Conservation (phyloP, 305 asterid genomes). For the Solanum aculeatissimum region DNA sequence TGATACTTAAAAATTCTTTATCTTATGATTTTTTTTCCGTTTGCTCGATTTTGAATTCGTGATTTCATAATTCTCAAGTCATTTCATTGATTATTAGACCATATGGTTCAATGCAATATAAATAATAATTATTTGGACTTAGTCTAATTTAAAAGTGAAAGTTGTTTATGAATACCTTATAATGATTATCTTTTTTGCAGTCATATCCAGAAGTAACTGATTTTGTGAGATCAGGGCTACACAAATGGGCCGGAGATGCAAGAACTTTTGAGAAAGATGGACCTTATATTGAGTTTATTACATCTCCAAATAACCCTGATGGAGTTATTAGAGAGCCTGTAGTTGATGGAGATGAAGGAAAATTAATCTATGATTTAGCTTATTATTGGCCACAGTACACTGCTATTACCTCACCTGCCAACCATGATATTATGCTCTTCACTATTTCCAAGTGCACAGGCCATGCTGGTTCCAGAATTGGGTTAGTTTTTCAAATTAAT, state of each 20-base stretch:
- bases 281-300: conserved; percentile 58
- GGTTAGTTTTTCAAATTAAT: conserved; percentile 17
- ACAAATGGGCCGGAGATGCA: conserved; percentile 66
- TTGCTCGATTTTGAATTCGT: too few species aligned
- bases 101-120: not conserved
- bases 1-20: too few species aligned
- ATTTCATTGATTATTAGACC: not conserved
- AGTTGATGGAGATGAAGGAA: conserved; percentile 36
- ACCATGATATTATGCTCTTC: conserved; percentile 61
- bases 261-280: conserved; percentile 23
- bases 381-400: conserved; percentile 91
- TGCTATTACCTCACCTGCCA: conserved; percentile 43
- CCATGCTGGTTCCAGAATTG: conserved; percentile 87
- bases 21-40: too few species aligned
- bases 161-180: not conserved
- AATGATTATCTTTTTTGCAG: conserved; percentile 17
- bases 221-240: conserved; percentile 35
- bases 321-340: conserved; percentile 43
- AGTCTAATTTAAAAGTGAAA: not conserved
- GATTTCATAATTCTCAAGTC: too few species aligned
- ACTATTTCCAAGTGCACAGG: conserved; percentile 82
- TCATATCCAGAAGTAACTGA: conserved; percentile 44
- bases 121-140: not conserved
- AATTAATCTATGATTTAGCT: conserved; percentile 53
- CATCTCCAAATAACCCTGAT: conserved; percentile 69